These are phyloP conservation scores for Debaryomyces sp. DNA, from an alignment of 1,139 yeast species.

Conservation along the genomic window DNA sequence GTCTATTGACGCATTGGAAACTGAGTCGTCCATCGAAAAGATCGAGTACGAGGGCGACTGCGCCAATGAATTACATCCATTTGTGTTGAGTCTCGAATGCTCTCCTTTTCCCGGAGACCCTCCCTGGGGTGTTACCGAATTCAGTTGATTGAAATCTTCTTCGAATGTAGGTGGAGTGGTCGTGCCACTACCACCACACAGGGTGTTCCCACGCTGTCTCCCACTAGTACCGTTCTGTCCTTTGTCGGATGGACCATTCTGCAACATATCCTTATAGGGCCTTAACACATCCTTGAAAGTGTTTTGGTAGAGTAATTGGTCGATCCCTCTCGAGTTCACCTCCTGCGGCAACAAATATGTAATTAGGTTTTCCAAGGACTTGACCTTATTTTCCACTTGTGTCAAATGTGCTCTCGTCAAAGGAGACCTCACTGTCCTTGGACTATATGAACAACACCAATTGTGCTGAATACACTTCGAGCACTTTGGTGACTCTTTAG, in stretches of 20 bases:
- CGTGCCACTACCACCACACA: slow-evolving; percentile 6
- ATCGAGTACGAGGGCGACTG: slow-evolving; percentile 36
- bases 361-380: slow-evolving; percentile 56
- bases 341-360: slow-evolving; percentile 36
- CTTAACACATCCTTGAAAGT: slow-evolving; percentile 25
- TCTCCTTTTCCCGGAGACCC: background rate
- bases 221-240: background rate
- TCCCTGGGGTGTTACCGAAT: background rate
- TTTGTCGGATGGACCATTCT: background rate
- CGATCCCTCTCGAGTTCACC: slow-evolving; percentile 20
- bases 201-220: slow-evolving; percentile 4
- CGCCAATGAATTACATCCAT: slow-evolving; percentile 20
- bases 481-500: slow-evolving; percentile 73
- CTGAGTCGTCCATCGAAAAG: slow-evolving; percentile 32
- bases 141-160: background rate
- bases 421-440: slow-evolving; percentile 77
- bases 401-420: slow-evolving; percentile 81
- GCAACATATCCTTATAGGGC: slow-evolving; percentile 19
- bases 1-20: slow-evolving; percentile 13
- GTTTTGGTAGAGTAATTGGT: slow-evolving; percentile 25
- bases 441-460: slow-evolving; percentile 79
- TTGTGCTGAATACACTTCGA: slow-evolving; percentile 71
- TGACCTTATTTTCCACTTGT: slow-evolving; percentile 67
- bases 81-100: background rate
- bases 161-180: slow-evolving; percentile 1